These are phyloP conservation scores for Hibiscus trionum DNA, from an alignment of 345 rosid genomes.

Conservation along the genomic window DNA sequence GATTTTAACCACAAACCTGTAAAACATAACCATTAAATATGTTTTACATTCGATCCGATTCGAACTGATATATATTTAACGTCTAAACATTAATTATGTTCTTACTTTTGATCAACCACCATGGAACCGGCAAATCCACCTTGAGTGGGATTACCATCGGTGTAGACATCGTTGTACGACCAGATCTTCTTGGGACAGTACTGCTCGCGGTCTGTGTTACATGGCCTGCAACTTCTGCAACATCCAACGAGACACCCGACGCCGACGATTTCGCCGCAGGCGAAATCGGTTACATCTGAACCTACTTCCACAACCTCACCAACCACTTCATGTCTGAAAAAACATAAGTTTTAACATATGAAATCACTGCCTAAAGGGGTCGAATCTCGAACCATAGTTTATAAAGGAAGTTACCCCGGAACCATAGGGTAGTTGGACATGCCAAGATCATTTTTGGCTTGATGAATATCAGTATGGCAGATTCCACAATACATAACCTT, in stretches of 20 bases:
- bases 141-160: constrained; percentile 46
- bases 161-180: constrained; percentile 45
- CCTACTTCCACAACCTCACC: constrained; percentile 74
- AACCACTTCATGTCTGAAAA: constrained; percentile 62
- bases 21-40: not conserved
- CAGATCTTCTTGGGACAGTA: constrained; percentile 51
- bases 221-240: constrained; percentile 41
- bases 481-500: constrained; percentile 60
- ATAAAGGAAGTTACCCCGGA: constrained; percentile 43
- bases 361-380: not conserved
- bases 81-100: not conserved
- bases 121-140: constrained; percentile 50
- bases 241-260: constrained; percentile 54
- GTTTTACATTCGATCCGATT: too few species aligned
- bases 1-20: constrained; percentile 72
- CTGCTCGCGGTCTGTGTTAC: constrained; percentile 50
- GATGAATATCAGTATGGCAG: constrained; percentile 74
- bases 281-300: constrained; percentile 41
- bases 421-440: constrained; percentile 69
- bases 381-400: not conserved
- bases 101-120: constrained; percentile 54
- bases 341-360: not conserved
- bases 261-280: constrained; percentile 49
- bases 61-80: too few species aligned
- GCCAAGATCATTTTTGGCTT: constrained; percentile 52